Evolutionary conservation across 768 basidiomycete genomes (phyloP).

Genomic region (Asterophora lycoperdoides): DNA sequence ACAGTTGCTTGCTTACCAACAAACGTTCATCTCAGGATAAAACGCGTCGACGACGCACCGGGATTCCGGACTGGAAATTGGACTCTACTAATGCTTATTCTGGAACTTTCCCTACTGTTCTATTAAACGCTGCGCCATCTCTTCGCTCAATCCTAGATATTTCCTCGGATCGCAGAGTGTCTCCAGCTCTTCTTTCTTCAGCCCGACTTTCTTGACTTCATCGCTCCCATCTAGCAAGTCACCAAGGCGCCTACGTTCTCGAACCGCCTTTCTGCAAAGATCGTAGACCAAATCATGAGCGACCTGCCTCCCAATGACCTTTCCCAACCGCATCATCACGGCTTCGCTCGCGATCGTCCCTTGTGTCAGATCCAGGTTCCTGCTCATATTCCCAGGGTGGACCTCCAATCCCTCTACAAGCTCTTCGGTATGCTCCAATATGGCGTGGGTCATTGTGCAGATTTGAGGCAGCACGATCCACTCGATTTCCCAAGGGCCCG

Average conservation of each 20-base stretch:
- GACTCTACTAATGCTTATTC: too few species aligned
- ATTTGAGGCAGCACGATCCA: slow-evolving; percentile 46
- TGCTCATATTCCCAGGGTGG: slow-evolving; percentile 35
- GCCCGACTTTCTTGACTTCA: slow-evolving; percentile 21
- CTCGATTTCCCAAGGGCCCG: slow-evolving; percentile 49
- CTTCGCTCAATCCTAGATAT: slow-evolving; percentile 34
- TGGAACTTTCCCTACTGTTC: neutral
- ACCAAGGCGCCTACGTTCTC: slow-evolving; percentile 26
- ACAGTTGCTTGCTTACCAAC: too few species aligned
- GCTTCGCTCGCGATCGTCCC: slow-evolving; percentile 42
- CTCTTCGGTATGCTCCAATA: slow-evolving; percentile 31
- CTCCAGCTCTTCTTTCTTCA: slow-evolving; percentile 24
- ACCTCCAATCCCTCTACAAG: slow-evolving; percentile 38
- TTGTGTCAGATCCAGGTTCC: slow-evolving; percentile 34
- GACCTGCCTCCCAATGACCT: slow-evolving; percentile 37
- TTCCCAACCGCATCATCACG: slow-evolving; percentile 45
- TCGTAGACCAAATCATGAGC: slow-evolving; percentile 43
- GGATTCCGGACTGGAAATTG: too few species aligned
- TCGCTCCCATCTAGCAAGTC: slow-evolving; percentile 29
- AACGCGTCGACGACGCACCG: too few species aligned
- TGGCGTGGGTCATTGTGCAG: slow-evolving; percentile 37
- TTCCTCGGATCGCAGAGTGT: slow-evolving; percentile 34
- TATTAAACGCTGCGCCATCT: slow-evolving; percentile 22
- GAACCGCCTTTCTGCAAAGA: slow-evolving; percentile 29
- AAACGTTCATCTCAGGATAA: too few species aligned